Evolutionary conservation across 805 yeast genomes (phyloP).

Genomic region (Wickerhamia fluorescens): DNA sequence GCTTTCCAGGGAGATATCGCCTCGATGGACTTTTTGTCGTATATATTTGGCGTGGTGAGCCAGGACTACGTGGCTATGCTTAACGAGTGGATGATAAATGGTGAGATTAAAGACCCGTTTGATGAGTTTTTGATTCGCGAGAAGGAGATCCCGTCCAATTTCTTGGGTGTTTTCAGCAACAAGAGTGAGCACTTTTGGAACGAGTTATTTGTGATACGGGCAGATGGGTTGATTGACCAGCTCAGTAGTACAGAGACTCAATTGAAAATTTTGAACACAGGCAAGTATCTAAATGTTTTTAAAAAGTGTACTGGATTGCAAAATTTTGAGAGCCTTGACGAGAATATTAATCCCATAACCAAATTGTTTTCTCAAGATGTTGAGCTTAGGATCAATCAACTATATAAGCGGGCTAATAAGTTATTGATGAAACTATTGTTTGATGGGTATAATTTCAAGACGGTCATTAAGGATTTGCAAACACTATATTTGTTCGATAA

Average conservation of each 20-base stretch:
- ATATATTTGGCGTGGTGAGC: conserved; percentile 53
- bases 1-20: conserved; percentile 58
- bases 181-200: conserved; percentile 65
- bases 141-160: conserved; percentile 21
- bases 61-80: conserved; percentile 59
- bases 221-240: conserved; percentile 68
- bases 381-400: conserved; percentile 47
- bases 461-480: conserved; percentile 44
- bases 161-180: conserved; percentile 19
- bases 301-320: conserved; percentile 50
- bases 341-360: conserved; percentile 19
- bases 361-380: conserved; percentile 38
- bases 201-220: conserved; percentile 63
- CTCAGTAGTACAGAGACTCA: conserved; percentile 48
- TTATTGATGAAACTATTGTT: conserved; percentile 50
- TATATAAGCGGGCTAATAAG: conserved; percentile 62
- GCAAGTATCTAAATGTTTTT: conserved; percentile 74
- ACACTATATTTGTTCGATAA: conserved; percentile 51
- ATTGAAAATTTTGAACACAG: conserved; percentile 67
- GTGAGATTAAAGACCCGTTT: conserved; percentile 69
- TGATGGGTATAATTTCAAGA: conserved; percentile 49
- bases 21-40: conserved; percentile 44
- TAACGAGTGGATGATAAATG: conserved; percentile 72
- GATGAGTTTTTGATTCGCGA: conserved; percentile 74
- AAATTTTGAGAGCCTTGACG: conserved; percentile 22